A percentile compares a stretch with the other conserved stretches of the same genome.
These are phyloP conservation scores for Bolboschoenus planiculmis DNA, from an alignment of 176 grass and related monocot species.

Conservation along the genomic window DNA sequence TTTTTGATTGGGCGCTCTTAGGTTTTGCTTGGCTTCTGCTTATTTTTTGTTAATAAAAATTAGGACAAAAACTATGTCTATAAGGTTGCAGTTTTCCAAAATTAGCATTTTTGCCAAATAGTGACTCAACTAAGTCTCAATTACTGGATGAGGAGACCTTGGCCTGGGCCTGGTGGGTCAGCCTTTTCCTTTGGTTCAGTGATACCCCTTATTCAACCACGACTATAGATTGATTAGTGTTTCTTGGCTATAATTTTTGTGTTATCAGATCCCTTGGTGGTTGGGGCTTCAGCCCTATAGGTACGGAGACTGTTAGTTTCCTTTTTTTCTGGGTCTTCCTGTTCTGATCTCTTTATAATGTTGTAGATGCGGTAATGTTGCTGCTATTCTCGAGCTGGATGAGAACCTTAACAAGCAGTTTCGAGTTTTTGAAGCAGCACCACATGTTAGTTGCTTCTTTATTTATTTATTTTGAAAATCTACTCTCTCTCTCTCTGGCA, in stretches of 20 bases:
- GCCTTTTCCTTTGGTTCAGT: background rate
- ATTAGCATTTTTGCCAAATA: background rate
- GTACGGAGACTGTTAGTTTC: background rate
- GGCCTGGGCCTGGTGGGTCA: background rate
- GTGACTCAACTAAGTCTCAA: background rate
- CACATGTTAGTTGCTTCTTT: constrained; percentile 62
- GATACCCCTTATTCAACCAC: background rate
- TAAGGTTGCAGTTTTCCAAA: background rate
- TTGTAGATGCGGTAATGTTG: constrained; percentile 95
- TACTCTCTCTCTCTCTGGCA: background rate
- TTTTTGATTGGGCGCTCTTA: background rate
- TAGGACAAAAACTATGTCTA: background rate
- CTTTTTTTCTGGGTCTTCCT: background rate
- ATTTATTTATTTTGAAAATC: background rate
- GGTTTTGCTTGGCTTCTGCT: background rate
- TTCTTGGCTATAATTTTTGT: background rate
- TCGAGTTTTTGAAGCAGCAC: constrained; percentile 90
- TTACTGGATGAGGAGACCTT: background rate
- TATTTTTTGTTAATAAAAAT: background rate
- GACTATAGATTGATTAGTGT: too few species aligned
- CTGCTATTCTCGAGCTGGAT: constrained; percentile 96
- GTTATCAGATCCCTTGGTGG: background rate
- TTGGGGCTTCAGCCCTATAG: background rate
- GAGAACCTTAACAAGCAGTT: constrained; percentile 91
- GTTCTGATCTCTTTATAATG: background rate